Conservation (phyloP, 345 rosid genomes). For the Bruguiera gymnorhiza region DNA sequence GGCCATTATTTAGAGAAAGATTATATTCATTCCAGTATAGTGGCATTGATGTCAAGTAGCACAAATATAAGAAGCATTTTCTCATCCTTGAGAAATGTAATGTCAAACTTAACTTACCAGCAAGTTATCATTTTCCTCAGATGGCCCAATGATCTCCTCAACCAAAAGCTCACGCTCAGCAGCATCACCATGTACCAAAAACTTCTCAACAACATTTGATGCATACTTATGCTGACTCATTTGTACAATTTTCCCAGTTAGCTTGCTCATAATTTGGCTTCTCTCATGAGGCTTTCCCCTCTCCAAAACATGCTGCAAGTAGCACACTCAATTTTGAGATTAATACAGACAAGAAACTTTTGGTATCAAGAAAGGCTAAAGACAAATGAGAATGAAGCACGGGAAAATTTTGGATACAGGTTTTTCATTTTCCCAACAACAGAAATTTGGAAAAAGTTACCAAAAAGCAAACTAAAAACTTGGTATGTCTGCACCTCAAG, state of each 20-base stretch:
- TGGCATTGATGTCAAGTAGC: no score
- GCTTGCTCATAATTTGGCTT: conserved; percentile 64
- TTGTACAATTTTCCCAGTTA: conserved; percentile 77
- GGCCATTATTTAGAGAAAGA: no score
- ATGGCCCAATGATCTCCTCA: conserved; percentile 74
- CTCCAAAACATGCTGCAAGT: conserved; percentile 79
- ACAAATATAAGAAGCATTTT: no score
- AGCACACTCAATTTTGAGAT: background rate
- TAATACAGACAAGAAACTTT: background rate
- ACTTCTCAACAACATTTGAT: conserved; percentile 94
- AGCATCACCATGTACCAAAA: conserved; percentile 71
- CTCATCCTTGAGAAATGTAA: background rate
- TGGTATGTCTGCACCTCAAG: no score
- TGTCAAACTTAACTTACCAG: conserved; percentile 48
- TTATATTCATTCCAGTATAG: no score
- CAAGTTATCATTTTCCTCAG: conserved; percentile 77
- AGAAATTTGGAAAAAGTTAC: no score
- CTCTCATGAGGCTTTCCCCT: conserved; percentile 81
- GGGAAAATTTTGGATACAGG: no score
- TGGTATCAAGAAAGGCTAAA: no score
- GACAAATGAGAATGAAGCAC: no score
- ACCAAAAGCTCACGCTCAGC: conserved; percentile 71
- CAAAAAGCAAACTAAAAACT: no score
- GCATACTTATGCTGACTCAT: conserved; percentile 99
- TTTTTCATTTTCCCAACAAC: no score